Base-by-base conservation (phyloP, 2,329 filamentous ascomycete species). In the Microdochium trichocladiopsis region DNA sequence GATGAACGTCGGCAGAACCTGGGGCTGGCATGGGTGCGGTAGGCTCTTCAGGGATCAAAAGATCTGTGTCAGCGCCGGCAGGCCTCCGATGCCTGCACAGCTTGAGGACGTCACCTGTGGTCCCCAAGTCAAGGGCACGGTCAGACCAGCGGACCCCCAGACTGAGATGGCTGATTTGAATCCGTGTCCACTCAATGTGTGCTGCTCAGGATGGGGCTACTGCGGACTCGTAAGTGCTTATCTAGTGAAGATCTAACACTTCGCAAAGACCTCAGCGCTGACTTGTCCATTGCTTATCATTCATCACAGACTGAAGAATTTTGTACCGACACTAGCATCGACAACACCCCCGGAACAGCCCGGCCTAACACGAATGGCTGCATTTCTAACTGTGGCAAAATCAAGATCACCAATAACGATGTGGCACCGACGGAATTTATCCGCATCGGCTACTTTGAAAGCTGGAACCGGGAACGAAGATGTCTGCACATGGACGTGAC, bases 321-420 rank as follows among this genome's bases (percentile, higher is more conserved):
- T 16, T 37, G 33, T 16, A 37, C 33, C 33, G 33, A 37, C 14
- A 37, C 33, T 37, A 37, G 6, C n/a, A n/a, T n/a, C n/a, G n/a
- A n/a, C n/a, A n/a, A n/a, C n/a, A n/a, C n/a, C n/a, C n/a, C n/a
- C n/a, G n/a, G n/a, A n/a, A n/a, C n/a, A n/a, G n/a, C n/a, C n/a
- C n/a, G n/a, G n/a, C n/a, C n/a, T n/a, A n/a, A n/a, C n/a, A n/a
- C n/a, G n/a, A n/a, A n/a, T n/a, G n/a, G n/a, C n/a, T n/a, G n/a
- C n/a, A n/a, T n/a, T 16, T 55, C 51, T 6, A 55, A 52, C 22
- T 55, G 51, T 18, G 53, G 53, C 16, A 53, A 49, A 1, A 49
- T 52, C 18, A 48, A 52, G 18, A 41, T 53, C 41, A 53, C 14
- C 33, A 37, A 37, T 37, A 37, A 55, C 10, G 18, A 47, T 16